Evolutionary conservation across 2,329 filamentous ascomycete species (phyloP).

Genomic region (Sclerotinia trifoliorum): DNA sequence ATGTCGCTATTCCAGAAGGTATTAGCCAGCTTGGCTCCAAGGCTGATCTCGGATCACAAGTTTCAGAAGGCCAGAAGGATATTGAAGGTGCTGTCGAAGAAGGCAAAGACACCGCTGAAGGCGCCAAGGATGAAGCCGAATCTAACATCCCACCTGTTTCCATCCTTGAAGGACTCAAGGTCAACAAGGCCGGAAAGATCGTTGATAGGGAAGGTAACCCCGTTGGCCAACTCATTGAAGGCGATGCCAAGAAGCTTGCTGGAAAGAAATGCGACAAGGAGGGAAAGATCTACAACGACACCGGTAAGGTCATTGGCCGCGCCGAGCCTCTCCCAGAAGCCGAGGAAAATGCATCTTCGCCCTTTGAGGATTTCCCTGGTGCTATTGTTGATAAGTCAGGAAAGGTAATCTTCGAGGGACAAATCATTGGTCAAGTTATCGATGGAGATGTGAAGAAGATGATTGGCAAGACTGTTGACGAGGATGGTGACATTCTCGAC

Average conservation of each 20-base stretch:
- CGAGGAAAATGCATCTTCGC: slow-evolving; percentile 49
- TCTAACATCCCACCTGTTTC: slow-evolving; percentile 40
- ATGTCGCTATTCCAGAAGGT: slow-evolving; percentile 7
- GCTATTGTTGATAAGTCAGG: slow-evolving; percentile 53
- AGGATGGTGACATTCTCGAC: slow-evolving; percentile 80
- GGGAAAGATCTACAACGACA: slow-evolving; percentile 70
- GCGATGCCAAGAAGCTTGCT: slow-evolving; percentile 61
- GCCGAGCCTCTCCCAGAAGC: slow-evolving; percentile 61
- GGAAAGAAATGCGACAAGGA: slow-evolving; percentile 65
- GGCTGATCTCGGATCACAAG: slow-evolving; percentile 14
- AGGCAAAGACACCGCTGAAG: slow-evolving; percentile 38
- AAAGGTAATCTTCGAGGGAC: slow-evolving; percentile 51
- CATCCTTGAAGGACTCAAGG: slow-evolving; percentile 51
- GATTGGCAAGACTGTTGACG: slow-evolving; percentile 68
- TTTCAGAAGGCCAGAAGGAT: slow-evolving; percentile 35
- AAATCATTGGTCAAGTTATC: slow-evolving; percentile 56
- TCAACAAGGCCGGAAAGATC: slow-evolving; percentile 58
- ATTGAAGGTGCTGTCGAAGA: slow-evolving; percentile 33
- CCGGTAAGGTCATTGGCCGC: slow-evolving; percentile 64
- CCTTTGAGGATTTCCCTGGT: slow-evolving; percentile 59
- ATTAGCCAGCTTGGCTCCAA: slow-evolving; percentile 13
- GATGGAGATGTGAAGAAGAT: slow-evolving; percentile 64
- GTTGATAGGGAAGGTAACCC: slow-evolving; percentile 45
- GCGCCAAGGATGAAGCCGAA: slow-evolving; percentile 52
- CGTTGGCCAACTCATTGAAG: slow-evolving; percentile 62